Conservation (phyloP, 768 basidiomycete species). For the Pulveroboletus ravenelii region DNA sequence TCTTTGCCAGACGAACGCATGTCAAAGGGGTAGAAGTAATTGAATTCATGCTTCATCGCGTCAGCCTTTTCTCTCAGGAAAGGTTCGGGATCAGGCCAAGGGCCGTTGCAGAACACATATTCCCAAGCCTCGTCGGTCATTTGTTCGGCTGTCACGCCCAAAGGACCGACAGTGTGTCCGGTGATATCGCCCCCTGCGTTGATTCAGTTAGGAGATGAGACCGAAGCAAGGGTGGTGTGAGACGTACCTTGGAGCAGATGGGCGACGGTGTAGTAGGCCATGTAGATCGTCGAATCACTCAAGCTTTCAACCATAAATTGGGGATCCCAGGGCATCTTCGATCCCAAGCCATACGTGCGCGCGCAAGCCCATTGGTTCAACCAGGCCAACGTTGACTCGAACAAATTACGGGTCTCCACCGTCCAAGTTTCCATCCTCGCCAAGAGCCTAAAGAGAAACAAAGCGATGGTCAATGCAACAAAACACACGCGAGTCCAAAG, state of each 20-base stretch:
- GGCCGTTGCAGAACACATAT: conserved; percentile 77
- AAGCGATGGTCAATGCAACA: conserved; percentile 1
- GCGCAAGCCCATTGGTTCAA: conserved; percentile 99
- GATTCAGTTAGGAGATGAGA: conserved; percentile 2
- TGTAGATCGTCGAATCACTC: conserved; percentile 97
- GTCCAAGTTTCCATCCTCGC: conserved; percentile 87
- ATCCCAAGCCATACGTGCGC: conserved; percentile 94
- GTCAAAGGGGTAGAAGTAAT: conserved; percentile 98
- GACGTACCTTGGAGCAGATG: conserved; percentile 83
- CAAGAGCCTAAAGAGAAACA: conserved; percentile 50
- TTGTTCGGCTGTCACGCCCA: conserved; percentile 83
- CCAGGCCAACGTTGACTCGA: conserved; percentile 91
- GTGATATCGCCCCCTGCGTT: conserved; percentile 62
- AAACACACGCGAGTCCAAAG: not conserved
- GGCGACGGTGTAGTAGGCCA: conserved; percentile 95
- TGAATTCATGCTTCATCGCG: conserved; percentile 81
- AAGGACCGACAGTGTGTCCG: conserved; percentile 72
- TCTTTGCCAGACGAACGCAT: conserved; percentile 98
- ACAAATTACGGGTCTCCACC: conserved; percentile 86
- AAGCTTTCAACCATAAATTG: conserved; percentile 95
- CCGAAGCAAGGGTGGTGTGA: not conserved
- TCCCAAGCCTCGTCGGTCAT: conserved; percentile 99
- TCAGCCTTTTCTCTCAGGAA: conserved; percentile 76
- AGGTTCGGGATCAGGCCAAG: conserved; percentile 65
- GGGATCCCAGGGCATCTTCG: conserved; percentile 94